Conservation (phyloP, 176 grass and related monocot species). For the Hyparrhenia diplandra region DNA sequence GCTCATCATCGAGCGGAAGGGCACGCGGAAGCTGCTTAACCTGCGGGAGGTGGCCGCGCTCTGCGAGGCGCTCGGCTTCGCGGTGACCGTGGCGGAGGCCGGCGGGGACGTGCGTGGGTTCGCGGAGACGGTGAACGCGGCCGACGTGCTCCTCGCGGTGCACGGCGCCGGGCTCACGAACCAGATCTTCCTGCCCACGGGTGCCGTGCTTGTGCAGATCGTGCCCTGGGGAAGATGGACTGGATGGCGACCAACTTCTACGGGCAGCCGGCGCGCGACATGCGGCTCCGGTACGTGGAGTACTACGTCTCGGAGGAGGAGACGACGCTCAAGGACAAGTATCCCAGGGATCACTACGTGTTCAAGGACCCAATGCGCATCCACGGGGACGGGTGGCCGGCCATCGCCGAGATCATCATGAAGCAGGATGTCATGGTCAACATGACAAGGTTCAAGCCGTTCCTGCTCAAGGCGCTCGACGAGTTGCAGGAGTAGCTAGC, state of each 20-base stretch:
- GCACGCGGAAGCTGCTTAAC: slow-evolving; percentile 54
- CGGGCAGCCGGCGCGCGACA: slow-evolving; percentile 54
- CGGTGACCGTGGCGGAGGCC: slow-evolving; percentile 47
- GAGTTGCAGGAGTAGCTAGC: slow-evolving; percentile 39
- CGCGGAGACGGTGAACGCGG: slow-evolving; percentile 57
- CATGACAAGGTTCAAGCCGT: slow-evolving; percentile 62
- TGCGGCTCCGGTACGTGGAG: slow-evolving; percentile 79
- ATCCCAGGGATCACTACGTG: slow-evolving; percentile 62
- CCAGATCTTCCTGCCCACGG: slow-evolving; percentile 73
- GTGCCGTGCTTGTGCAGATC: slow-evolving; percentile 67
- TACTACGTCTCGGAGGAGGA: slow-evolving; percentile 78
- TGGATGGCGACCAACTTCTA: slow-evolving; percentile 67
- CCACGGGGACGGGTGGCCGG: slow-evolving; percentile 61
- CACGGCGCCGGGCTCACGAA: slow-evolving; percentile 83
- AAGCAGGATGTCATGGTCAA: slow-evolving; percentile 83
- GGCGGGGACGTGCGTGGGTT: slow-evolving; percentile 37
- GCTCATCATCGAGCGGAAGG: slow-evolving; percentile 48
- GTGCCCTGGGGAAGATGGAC: slow-evolving; percentile 82
- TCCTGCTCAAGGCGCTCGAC: slow-evolving; percentile 58
- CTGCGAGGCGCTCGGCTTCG: slow-evolving; percentile 39
- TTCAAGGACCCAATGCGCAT: slow-evolving; percentile 70
- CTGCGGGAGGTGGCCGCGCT: slow-evolving; percentile 1
- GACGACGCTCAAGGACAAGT: slow-evolving; percentile 70
- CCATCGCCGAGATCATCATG: slow-evolving; percentile 74
- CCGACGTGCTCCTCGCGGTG: slow-evolving; percentile 70